Conservation (phyloP, 202 grass and related monocot species). For the Setaria viridis region DNA sequence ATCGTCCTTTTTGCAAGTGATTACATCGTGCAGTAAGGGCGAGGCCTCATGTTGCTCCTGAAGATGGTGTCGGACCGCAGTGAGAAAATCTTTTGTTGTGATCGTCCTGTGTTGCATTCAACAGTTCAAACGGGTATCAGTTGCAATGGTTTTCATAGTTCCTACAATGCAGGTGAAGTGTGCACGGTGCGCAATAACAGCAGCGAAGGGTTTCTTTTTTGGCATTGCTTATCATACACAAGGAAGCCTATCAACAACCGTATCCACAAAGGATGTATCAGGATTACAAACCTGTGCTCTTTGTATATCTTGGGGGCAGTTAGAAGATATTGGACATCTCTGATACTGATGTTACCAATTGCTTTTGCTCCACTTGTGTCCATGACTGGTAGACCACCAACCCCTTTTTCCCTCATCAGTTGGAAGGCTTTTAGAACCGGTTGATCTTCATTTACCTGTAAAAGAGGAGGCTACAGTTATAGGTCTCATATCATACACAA, state of each 20-base stretch:
- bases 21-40: slow-evolving; percentile 61
- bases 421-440: slow-evolving; percentile 94
- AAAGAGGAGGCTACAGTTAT: background rate
- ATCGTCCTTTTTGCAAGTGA: slow-evolving; percentile 70
- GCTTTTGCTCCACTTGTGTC: slow-evolving; percentile 67
- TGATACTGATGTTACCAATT: slow-evolving; percentile 95
- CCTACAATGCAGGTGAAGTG: background rate
- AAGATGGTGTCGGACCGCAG: slow-evolving; percentile 62
- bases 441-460: slow-evolving; percentile 90
- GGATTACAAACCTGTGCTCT: slow-evolving; percentile 73
- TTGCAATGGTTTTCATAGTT: background rate
- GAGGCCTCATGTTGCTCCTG: slow-evolving; percentile 72
- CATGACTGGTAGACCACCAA: slow-evolving; percentile 92
- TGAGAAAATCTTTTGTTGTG: slow-evolving; percentile 79
- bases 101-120: slow-evolving; percentile 66
- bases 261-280: slow-evolving; percentile 8
- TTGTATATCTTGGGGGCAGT: slow-evolving; percentile 91
- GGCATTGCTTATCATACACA: background rate
- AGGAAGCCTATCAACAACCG: slow-evolving; percentile 10
- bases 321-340: slow-evolving; percentile 98
- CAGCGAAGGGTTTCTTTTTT: too few relatives aligned
- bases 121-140: background rate
- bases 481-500: background rate
- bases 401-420: slow-evolving; percentile 88
- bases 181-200: too few relatives aligned